Base-by-base conservation (phyloP, 129 eudicot species). In the Artemisia argyi region DNA sequence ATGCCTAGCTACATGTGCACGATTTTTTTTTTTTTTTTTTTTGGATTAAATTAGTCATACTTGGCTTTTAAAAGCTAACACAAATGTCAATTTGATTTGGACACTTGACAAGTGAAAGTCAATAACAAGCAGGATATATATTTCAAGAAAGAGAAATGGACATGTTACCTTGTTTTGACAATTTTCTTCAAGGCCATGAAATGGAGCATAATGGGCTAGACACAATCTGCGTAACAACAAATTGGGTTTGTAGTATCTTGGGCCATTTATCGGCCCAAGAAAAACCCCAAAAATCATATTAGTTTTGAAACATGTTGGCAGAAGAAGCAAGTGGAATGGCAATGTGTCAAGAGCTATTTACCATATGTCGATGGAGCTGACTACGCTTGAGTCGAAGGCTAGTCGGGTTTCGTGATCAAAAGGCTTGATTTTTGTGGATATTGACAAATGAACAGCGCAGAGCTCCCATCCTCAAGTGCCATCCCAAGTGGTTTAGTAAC, bases 191-290 rank as follows among this genome's bases (percentile, higher is more conserved):
- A 35, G 69, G 26, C 51, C 69, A 11, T 39, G 30, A 39, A 64
- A 39, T 64, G 51, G 10, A 39, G 18, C 28, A n/a, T 64, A 26
- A 22, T 9, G 9, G 24, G 26, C 32, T 64, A 35, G 69, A 42
- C 14, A 39, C n/a, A 52, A 64, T 64, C 69, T 64, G 69, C 69
- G 42, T n/a, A 7, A 5, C 39, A 5, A 63, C 20, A 35, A 6
- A 6, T 14, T 16, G 68, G 68, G 68, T 35, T 63, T 35, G 13
- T 7, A 63, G 20, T 11, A 64, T 64, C 53, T 64, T 64, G 53
- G 53, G 51, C 15, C 52, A 64, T 16, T n/a, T 39, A 64, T 44
- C 1, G 26, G 26, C 26, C 69, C 69, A 42, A 64, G 69, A 64
- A 5, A 11, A 64, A 17, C 69, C 28, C 69, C 2, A n/a, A 16